Base-by-base conservation (phyloP, 352 stramenopile species). In the Phytophthora foliorum region DNA sequence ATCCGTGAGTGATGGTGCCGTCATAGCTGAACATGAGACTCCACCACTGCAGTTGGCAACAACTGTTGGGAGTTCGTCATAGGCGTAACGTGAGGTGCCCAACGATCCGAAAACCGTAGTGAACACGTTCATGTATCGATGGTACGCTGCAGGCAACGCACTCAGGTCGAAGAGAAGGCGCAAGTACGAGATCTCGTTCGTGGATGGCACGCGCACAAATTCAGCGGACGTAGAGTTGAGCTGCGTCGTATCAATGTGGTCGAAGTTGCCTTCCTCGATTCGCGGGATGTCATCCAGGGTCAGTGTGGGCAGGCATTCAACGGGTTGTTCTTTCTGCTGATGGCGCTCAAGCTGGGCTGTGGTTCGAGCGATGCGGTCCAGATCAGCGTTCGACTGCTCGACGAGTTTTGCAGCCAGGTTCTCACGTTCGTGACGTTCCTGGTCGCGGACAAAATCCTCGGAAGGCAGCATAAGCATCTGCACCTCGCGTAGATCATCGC, bases 131-230 rank as follows among this genome's bases (percentile, higher is more conserved):
- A 92, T 60, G 63, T 89, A 93, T 58, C 69, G 51, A 55, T 92
- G 80, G 42, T 93, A 91, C 51, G 81, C 80, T 49, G 79, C 57
- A 3, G 88, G 88, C 16, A 94, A 57, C 29, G 71, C 51, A 31
- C 45, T 48, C 54, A 83, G 70, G 53, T 95, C 82, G 63, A 91
- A 94, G 13, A 88, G 64, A 45, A 95, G 60, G 2, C 88, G 88
- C 19, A 95, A 67, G 63, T 95, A 95, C 58, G 86, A 89, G 64
- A 95, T 82, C 59, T 93, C 88, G 72, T 94, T 93, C 11, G 86
- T 95, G 25, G 88, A 92, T 25, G 86, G 81, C 36, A 92, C 82
- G 11, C 83, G 62, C 13, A 92, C 82, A 52, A 91, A 91, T 57
- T 94, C 80, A 25, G 54, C 32, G 1, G 67, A 62, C 24, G 58